Evolutionary conservation across 352 stramenopile species (phyloP), one percentile per base, ranked within the genome.

Genomic region (Globisporangium lucens): DNA sequence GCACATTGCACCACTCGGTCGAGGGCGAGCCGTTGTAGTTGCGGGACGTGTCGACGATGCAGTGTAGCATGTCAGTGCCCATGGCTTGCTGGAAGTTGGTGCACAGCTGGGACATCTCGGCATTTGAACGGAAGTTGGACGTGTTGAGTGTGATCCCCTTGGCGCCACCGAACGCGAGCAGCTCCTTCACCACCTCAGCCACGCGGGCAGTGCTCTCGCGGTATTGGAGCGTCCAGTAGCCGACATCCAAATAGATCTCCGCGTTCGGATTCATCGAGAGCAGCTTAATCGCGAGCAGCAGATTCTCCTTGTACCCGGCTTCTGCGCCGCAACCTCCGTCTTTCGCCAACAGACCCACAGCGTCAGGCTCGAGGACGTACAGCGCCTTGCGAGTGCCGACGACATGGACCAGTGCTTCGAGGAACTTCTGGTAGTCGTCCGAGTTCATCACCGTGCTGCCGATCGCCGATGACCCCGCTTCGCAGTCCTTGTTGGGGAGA

Each of bases 401-500:
- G 10, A 72, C 71, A 17, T 65, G 65, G 0, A 74, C 76, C 29
- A 91, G 60, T 27, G 67, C 66, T 1, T 71, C 61, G 10, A 91
- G 71, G 69, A 89, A 91, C 27, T 64, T 63, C 27, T 73, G 52
- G 53, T 91, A 91, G 61, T 87, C 74, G 0, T 38, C 72, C 0
- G 73, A 63, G 60, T 80, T 85, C 22, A 73, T 73, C 49, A 78
- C 74, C 1, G 67, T 73, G 13, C 71, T 77, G 6, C 73, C 64
- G 38, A 38, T 10, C 33, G 72, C 56, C 63, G 80, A 90, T 56
- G 83, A 81, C 49, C 75, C 76, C 0, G 77, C 78, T 4, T 79
- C 75, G 56, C 85, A 94, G 74, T 94, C 83, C 61, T 92, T 91
- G 71, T 91, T 86, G 4, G 83, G 80, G 20, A 93, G 65, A 4